Base-by-base conservation (phyloP, 306 rosid genomes). In the Castanea mollissima region DNA sequence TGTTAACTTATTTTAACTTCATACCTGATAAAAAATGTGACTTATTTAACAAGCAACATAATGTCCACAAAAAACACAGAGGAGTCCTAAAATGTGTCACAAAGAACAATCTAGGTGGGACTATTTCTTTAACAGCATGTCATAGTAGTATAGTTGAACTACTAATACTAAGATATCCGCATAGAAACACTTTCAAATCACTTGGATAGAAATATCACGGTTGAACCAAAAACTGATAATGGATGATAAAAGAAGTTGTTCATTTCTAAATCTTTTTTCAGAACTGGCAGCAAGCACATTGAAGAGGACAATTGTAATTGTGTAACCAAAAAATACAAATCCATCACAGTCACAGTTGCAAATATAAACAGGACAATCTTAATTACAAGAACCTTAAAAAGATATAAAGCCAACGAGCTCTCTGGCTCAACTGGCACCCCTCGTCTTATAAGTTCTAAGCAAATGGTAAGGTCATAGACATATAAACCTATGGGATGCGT, bases 401-500 rank as follows among this genome's bases (percentile, higher is more conserved):
- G 41, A 63, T 31, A 25, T 60, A 38, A 38, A 38, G 0, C 46
- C 11, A 38, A 0, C 2, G 2, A 38, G 46, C 46, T 7, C 0
- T 38, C 46, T 38, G 7, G 11, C 46, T 8, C 10, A 38, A 38
- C 11, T 38, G 11, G 11, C 46, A 38, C 11, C 7, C 46, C 46
- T 38, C 0, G 1, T 38, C 11, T 38, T 38, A 7, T 38, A 38
- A 38, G 44, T 38, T 38, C 46, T 38, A 38, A 0, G 46, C 0
- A 0, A 0, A 38, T 7, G 11, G 46, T 38, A 0, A 7, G 11
- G 46, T 38, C 1, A 2, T 38, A 38, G 0, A 0, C 10, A 0
- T 38, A 38, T 0, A 38, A 38, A 38, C 46, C 1, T 1, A 38
- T 38, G 0, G 10, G 11, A 0, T 38, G 46, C 11, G 0, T 38